Evolutionary conservation across 495 filamentous ascomycete species (phyloP).

Genomic region (Penicillium maclennaniae): DNA sequence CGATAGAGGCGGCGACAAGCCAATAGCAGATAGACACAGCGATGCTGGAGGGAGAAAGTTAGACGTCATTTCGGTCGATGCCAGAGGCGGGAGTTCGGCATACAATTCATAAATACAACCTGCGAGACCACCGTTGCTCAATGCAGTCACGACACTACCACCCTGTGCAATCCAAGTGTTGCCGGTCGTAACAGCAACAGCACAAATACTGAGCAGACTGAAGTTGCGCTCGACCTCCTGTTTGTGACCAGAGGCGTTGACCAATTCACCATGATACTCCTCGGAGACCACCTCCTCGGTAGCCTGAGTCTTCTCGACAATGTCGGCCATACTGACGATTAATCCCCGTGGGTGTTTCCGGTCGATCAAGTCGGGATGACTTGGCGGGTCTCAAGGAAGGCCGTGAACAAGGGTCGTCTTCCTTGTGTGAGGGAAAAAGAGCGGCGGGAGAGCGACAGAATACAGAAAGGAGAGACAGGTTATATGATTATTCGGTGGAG

Average conservation of each 20-base stretch:
- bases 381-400: background rate
- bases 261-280: conserved; percentile 21
- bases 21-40: conserved; percentile 49
- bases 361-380: background rate
- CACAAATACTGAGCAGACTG: conserved; percentile 54
- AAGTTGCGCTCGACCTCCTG: conserved; percentile 61
- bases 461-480: background rate
- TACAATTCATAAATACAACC: conserved; percentile 54
- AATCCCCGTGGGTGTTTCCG: background rate
- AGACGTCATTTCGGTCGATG: background rate
- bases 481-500: background rate
- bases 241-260: conserved; percentile 56
- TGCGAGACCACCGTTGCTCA: conserved; percentile 49
- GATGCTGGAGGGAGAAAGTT: conserved; percentile 31
- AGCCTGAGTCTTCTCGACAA: conserved; percentile 15
- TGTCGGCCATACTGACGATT: conserved; percentile 14
- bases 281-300: conserved; percentile 22
- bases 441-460: background rate
- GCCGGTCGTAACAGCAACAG: conserved; percentile 52
- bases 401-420: background rate
- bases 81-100: background rate
- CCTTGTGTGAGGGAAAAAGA: background rate
- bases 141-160: conserved; percentile 41
- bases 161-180: conserved; percentile 60
- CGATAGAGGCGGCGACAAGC: conserved; percentile 55